phyloP scores from a whole-genome alignment of 257 asterid genomes.

The Rehmannia glutinosa region DNA sequence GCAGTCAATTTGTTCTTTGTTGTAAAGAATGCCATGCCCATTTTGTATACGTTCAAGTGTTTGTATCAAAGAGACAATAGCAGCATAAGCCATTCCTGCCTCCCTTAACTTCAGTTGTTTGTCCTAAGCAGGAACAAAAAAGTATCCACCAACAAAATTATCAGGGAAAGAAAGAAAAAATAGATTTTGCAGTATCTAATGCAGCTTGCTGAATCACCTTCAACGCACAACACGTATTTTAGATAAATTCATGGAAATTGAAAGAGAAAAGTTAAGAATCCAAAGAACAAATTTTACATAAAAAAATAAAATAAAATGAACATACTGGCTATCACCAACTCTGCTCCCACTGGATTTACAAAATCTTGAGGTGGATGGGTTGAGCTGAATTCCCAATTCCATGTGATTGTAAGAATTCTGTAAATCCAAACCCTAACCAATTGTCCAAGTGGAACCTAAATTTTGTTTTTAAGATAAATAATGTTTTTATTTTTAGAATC shows the following conservation, averaged over 20 bases:
- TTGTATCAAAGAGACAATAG: constrained; percentile 3
- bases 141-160: background rate
- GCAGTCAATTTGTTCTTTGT: background rate
- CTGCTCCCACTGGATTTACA: background rate
- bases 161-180: background rate
- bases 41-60: background rate
- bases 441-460: background rate
- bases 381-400: too few species aligned
- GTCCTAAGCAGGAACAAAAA: background rate
- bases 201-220: too few species aligned
- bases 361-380: background rate
- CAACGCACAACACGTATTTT: too few species aligned
- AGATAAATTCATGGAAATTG: too few species aligned
- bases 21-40: background rate
- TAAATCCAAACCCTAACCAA: background rate
- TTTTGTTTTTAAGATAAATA: too few species aligned
- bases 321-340: background rate
- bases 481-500: too few species aligned
- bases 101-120: background rate
- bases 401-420: background rate
- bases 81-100: constrained; percentile 10
- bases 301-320: background rate
- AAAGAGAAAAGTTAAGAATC: background rate
- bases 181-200: background rate
- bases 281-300: background rate